Evolutionary conservation across 345 rosid genomes (phyloP).

Genomic region (Populus tremula): DNA sequence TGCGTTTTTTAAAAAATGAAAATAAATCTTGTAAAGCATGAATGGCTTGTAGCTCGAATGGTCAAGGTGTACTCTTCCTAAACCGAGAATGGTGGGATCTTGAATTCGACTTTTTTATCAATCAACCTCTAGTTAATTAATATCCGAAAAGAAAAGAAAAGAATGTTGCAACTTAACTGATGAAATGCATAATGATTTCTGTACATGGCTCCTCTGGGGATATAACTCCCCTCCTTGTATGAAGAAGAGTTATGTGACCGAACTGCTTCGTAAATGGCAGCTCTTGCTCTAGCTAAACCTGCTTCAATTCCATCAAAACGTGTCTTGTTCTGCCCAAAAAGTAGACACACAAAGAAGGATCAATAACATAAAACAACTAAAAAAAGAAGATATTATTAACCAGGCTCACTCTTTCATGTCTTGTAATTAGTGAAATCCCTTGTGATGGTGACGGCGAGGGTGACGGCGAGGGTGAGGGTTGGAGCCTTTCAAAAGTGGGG

Average conservation of each 20-base stretch:
- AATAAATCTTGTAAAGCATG: too few species aligned
- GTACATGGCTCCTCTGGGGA: constrained; percentile 58
- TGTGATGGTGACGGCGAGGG: neutral
- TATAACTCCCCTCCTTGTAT: constrained; percentile 28
- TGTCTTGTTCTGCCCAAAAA: constrained; percentile 3
- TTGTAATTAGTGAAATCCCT: neutral
- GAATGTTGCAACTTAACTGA: constrained; percentile 45
- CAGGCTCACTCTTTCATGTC: neutral
- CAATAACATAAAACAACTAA: neutral
- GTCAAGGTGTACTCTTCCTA: too few species aligned
- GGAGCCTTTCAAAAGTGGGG: too few species aligned
- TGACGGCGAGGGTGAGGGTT: neutral
- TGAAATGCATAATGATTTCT: constrained; percentile 66
- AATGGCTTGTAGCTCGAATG: too few species aligned
- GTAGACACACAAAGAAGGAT: neutral
- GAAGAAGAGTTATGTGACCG: constrained; percentile 38
- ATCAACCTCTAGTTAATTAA: neutral
- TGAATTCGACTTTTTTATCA: neutral
- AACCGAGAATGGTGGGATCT: too few species aligned
- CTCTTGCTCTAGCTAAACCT: constrained; percentile 32
- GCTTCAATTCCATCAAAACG: constrained; percentile 23
- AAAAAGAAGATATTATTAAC: too few species aligned
- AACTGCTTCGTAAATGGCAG: constrained; percentile 39
- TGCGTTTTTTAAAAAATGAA: too few species aligned
- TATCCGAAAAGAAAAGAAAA: neutral